Evolutionary conservation across 2,329 filamentous ascomycete genomes (phyloP).

Genomic region (Penicillium sp.): DNA sequence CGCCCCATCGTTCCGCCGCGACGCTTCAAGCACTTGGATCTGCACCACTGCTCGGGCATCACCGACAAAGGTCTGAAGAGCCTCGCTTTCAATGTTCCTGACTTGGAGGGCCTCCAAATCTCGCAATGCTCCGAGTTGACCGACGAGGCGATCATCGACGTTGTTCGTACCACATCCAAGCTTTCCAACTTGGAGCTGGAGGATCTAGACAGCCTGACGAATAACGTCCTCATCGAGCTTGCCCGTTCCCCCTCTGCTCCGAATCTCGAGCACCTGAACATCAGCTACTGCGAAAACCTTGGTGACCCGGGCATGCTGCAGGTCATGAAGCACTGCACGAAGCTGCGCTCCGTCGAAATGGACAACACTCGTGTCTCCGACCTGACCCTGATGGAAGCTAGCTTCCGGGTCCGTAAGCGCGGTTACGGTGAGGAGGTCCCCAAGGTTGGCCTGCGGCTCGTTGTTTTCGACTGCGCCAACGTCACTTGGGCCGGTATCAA

Average conservation of each 20-base stretch:
- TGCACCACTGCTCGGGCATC: conserved; percentile 75
- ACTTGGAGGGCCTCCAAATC: conserved; percentile 80
- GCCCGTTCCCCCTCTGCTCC: conserved; percentile 73
- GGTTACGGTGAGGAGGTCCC: conserved; percentile 55
- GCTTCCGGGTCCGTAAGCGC: conserved; percentile 72
- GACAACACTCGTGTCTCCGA: conserved; percentile 94
- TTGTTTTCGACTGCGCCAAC: conserved; percentile 88
- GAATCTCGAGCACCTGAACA: conserved; percentile 74
- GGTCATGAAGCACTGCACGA: conserved; percentile 72
- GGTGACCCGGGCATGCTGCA: conserved; percentile 83
- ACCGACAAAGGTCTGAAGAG: conserved; percentile 71
- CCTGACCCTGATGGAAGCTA: conserved; percentile 80
- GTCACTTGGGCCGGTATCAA: conserved; percentile 91
- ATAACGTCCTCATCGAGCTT: conserved; percentile 71
- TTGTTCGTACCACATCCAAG: conserved; percentile 73
- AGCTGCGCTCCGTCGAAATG: conserved; percentile 73
- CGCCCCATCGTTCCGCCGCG: conserved; percentile 74
- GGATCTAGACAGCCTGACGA: conserved; percentile 76
- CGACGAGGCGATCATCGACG: conserved; percentile 69
- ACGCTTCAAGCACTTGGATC: conserved; percentile 77
- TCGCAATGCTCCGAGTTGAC: conserved; percentile 74
- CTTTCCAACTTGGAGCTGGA: conserved; percentile 89
- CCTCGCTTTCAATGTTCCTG: conserved; percentile 73
- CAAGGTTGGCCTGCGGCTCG: conserved; percentile 68
- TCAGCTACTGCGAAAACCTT: conserved; percentile 86